A percentile compares a stretch with the other conserved stretches of the same genome.
Evolutionary conservation across 106 monocot species (phyloP).

Genomic region (Acanthochlamys bracteata): DNA sequence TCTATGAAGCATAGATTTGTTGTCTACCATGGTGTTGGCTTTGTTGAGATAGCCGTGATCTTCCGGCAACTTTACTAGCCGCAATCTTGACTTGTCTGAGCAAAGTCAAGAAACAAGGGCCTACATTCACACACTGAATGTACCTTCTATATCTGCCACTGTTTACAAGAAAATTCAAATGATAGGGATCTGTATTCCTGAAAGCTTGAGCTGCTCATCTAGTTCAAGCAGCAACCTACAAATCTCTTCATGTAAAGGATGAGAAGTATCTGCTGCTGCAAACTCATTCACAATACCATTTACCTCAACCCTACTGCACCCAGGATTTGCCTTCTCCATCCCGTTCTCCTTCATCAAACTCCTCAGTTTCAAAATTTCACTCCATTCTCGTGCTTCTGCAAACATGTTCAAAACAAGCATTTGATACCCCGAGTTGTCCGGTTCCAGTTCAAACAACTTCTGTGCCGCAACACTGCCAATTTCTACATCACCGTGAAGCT

Average conservation of each 20-base stretch:
- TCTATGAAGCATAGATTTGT: not conserved
- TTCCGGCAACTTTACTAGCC: not conserved
- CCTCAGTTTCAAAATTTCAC: not conserved
- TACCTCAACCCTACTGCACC: conserved; percentile 33
- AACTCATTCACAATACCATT: conserved; percentile 34
- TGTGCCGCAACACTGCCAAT: not conserved
- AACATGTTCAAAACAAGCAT: not conserved
- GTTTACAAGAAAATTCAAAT: not conserved
- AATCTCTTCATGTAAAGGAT: conserved; percentile 21
- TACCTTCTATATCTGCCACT: not conserved
- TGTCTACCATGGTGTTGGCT: not conserved
- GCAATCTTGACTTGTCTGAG: not conserved
- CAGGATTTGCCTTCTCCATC: not conserved
- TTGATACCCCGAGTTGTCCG: not conserved
- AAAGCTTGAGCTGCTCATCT: conserved; percentile 31
- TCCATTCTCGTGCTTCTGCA: not conserved
- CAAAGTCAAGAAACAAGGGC: not conserved
- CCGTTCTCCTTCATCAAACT: not conserved
- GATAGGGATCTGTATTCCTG: conserved; percentile 3
- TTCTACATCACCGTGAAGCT: not conserved
- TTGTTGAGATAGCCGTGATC: not conserved
- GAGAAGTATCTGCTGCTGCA: conserved; percentile 29
- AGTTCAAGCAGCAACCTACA: conserved; percentile 16
- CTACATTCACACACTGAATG: not conserved
- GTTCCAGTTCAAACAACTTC: not conserved